A percentile compares a stretch with the other conserved stretches of the same genome.
Evolutionary conservation across 2,329 filamentous ascomycete genomes (phyloP).

Genomic region (Fusarium irregulare): DNA sequence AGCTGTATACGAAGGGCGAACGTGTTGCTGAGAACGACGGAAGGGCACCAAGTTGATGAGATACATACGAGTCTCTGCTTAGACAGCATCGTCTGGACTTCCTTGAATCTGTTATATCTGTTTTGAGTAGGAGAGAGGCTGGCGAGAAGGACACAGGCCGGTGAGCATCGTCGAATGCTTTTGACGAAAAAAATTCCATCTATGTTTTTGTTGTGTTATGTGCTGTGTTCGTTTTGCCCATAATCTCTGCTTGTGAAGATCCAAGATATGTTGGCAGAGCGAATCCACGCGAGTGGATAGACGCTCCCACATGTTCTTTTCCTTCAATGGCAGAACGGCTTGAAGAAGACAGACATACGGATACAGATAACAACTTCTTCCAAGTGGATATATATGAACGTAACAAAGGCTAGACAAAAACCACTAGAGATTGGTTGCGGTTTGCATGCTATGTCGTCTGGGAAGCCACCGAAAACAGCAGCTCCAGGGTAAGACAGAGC

Average conservation of each 20-base stretch:
- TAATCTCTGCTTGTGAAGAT: neutral
- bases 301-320: neutral
- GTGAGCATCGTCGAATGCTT: conserved; percentile 31
- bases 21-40: neutral
- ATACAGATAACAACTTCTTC: neutral
- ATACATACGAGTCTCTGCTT: conserved; percentile 19
- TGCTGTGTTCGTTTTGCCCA: neutral
- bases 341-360: neutral
- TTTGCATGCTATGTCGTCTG: neutral
- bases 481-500: conserved; percentile 7
- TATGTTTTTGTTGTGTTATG: conserved; percentile 25
- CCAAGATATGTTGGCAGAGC: neutral
- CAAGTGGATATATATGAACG: neutral
- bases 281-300: neutral
- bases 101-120: conserved; percentile 27
- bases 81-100: conserved; percentile 27
- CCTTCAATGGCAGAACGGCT: neutral
- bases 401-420: neutral
- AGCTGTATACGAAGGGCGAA: neutral
- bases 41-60: conserved; percentile 11
- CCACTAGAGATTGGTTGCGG: neutral
- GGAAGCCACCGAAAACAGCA: neutral
- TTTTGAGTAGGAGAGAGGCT: conserved; percentile 28
- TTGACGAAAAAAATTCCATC: conserved; percentile 24
- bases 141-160: conserved; percentile 20